These are phyloP conservation scores for Hypoxylon cercidicola DNA, from an alignment of 495 filamentous ascomycete species.

Conservation along the genomic window DNA sequence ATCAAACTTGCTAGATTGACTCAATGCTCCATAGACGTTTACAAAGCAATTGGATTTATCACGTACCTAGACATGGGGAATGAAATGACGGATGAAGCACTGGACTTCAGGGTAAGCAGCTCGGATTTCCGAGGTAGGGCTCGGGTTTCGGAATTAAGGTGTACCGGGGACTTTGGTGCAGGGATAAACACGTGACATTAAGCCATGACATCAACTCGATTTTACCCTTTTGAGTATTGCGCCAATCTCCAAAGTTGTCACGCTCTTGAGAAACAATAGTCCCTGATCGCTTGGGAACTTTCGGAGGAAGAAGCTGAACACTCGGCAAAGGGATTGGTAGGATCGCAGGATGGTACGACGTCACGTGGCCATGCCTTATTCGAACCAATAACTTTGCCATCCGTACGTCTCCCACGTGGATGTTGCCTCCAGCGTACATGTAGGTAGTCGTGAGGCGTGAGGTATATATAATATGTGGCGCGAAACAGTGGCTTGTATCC, in stretches of 20 bases:
- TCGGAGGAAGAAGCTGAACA: conserved; percentile 1
- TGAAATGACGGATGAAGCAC: conserved; percentile 10
- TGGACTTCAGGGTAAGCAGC: conserved; percentile 13
- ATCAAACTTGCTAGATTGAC: conserved; percentile 33
- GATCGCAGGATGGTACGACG: background rate
- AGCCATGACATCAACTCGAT: too few species aligned
- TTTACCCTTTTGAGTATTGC: too few species aligned
- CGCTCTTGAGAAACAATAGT: background rate
- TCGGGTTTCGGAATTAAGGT: conserved; percentile 29
- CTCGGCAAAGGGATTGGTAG: background rate
- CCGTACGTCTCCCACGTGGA: too few species aligned
- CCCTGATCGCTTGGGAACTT: background rate
- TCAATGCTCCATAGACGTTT: conserved; percentile 25
- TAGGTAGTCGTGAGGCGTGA: too few species aligned
- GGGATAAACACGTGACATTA: conserved; percentile 18
- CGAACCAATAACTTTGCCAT: too few species aligned
- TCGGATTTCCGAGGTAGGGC: conserved; percentile 29
- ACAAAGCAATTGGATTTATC: conserved; percentile 1
- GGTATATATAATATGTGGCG: too few species aligned
- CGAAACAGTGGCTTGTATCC: too few species aligned
- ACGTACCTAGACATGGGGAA: conserved; percentile 33
- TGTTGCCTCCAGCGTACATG: too few species aligned
- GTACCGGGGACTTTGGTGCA: background rate
- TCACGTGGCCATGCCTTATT: conserved; percentile 6
- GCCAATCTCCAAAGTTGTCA: conserved; percentile 12